Conservation (phyloP, 2,329 filamentous ascomycete species). For the Nothomitra cinnamomea region DNA sequence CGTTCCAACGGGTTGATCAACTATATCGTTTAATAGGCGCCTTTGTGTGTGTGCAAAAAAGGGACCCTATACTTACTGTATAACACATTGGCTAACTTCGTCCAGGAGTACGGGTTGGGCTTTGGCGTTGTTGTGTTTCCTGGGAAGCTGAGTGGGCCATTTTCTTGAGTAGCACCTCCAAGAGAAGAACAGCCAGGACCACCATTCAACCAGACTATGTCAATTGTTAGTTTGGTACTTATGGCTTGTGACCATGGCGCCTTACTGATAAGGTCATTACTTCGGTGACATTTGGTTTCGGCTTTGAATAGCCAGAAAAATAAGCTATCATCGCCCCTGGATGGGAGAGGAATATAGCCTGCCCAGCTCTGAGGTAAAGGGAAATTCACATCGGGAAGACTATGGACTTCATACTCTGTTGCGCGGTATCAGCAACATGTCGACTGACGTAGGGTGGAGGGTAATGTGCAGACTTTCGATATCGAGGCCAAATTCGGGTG, state of each 20-base stretch:
- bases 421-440: too few relatives aligned
- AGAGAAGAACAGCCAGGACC: slow-evolving; percentile 22
- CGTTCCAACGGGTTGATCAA: slow-evolving; percentile 22
- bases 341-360: slow-evolving; percentile 19
- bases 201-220: slow-evolving; percentile 21
- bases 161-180: slow-evolving; percentile 17
- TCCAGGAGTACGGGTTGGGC: slow-evolving; percentile 11
- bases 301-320: slow-evolving; percentile 23
- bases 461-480: background rate
- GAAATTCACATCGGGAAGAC: slow-evolving; percentile 16
- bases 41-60: too few relatives aligned
- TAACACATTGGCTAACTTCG: slow-evolving; percentile 10
- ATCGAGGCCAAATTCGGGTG: background rate
- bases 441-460: slow-evolving; percentile 6
- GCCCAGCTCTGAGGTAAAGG: slow-evolving; percentile 20
- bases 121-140: slow-evolving; percentile 5
- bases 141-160: slow-evolving; percentile 17
- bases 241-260: slow-evolving; percentile 11
- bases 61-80: too few relatives aligned
- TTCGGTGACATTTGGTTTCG: slow-evolving; percentile 16
- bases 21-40: background rate
- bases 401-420: slow-evolving; percentile 15
- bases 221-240: slow-evolving; percentile 2
- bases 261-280: slow-evolving; percentile 20
- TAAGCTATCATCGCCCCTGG: slow-evolving; percentile 13